Evolutionary conservation across 371 early-diverging fungal genomes (phyloP).

Genomic region (Amoeboaphelidium protococcarum): DNA sequence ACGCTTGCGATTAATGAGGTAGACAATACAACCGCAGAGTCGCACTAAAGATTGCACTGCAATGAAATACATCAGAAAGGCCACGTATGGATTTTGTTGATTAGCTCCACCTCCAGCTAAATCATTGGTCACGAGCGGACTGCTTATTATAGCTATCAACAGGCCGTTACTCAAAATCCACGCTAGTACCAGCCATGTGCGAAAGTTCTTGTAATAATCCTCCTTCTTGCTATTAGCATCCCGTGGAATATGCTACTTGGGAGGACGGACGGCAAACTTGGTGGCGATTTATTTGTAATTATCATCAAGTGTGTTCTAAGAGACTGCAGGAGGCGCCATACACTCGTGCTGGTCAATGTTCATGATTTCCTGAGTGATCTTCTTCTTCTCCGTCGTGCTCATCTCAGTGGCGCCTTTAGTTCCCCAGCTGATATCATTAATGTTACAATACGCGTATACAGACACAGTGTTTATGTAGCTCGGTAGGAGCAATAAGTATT

Average conservation of each 20-base stretch:
- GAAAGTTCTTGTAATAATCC: slow-evolving; percentile 57
- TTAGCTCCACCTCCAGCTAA: neutral
- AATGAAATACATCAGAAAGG: neutral
- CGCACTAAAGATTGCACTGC: neutral
- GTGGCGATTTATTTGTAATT: slow-evolving; percentile 10
- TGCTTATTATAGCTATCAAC: slow-evolving; percentile 24
- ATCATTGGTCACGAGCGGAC: neutral
- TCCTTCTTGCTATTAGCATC: slow-evolving; percentile 54
- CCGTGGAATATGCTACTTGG: slow-evolving; percentile 17
- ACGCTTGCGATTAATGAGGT: neutral
- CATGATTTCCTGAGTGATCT: neutral
- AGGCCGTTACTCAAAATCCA: slow-evolving; percentile 58
- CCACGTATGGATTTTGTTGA: neutral
- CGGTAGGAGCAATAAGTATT: slow-evolving; percentile 58
- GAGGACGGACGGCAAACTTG: slow-evolving; percentile 4
- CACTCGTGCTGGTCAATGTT: neutral
- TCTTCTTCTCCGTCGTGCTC: neutral
- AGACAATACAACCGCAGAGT: neutral
- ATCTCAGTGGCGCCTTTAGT: slow-evolving; percentile 49
- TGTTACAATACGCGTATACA: slow-evolving; percentile 77
- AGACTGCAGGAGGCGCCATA: neutral
- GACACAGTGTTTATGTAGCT: slow-evolving; percentile 64
- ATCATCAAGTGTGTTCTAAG: neutral
- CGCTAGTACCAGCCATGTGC: slow-evolving; percentile 43
- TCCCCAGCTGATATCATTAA: slow-evolving; percentile 65